These are phyloP conservation scores for Paramecium pentaurelia DNA, from an alignment of 73 alveolate genomes.

Conservation along the genomic window DNA sequence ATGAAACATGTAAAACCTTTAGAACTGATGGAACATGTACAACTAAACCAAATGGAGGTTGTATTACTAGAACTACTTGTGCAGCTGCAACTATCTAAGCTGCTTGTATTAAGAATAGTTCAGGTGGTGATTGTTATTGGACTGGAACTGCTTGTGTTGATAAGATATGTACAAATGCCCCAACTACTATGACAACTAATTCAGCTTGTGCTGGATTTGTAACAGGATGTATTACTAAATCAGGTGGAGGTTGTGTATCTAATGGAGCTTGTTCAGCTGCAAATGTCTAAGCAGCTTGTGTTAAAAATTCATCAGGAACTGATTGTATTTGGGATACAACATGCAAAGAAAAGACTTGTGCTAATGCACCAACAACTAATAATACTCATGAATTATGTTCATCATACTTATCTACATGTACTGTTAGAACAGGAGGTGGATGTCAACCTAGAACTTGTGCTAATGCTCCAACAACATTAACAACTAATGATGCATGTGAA, in stretches of 20 bases:
- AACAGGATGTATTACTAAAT: not conserved
- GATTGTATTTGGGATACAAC: constrained; percentile 14
- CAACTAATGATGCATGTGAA: not conserved
- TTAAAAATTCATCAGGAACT: not conserved
- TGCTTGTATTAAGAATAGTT: not conserved
- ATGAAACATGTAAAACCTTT: not conserved
- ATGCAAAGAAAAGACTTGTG: not conserved
- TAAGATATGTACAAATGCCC: constrained; percentile 24
- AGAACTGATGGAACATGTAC: not conserved
- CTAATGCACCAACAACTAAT: not conserved
- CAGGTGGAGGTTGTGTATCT: not conserved
- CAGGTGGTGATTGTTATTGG: not conserved
- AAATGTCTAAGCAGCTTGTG: not conserved
- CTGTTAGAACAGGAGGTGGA: not conserved
- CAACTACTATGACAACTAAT: not conserved
- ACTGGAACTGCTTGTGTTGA: not conserved
- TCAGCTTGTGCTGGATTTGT: not conserved
- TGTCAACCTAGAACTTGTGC: not conserved
- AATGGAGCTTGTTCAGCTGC: not conserved
- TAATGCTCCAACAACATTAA: constrained; percentile 4
- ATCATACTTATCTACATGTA: not conserved
- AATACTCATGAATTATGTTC: not conserved
- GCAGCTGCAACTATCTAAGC: not conserved
- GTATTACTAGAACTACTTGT: not conserved
- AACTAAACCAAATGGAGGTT: not conserved